These are phyloP conservation scores for Penicillium flavigenum DNA, from an alignment of 495 filamentous ascomycete genomes.

Conservation along the genomic window DNA sequence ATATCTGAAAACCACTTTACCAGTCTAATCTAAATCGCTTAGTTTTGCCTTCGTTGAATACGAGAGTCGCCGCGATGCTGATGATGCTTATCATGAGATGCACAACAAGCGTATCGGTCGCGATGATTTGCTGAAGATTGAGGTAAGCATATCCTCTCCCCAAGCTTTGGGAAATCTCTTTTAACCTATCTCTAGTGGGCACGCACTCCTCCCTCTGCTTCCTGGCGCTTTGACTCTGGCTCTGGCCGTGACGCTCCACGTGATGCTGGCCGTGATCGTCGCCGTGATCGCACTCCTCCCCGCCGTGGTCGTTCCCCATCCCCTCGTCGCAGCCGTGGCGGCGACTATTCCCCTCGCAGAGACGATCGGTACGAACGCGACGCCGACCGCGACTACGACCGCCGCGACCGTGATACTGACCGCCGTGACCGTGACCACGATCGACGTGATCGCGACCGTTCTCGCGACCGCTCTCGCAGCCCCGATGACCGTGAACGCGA, in stretches of 20 bases:
- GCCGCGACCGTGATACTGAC: constrained; percentile 66
- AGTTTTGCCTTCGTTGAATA: constrained; percentile 99
- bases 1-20: constrained; percentile 5
- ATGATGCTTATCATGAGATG: constrained; percentile 99
- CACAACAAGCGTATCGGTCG: constrained; percentile 98
- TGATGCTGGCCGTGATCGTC: constrained; percentile 68
- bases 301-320: constrained; percentile 73
- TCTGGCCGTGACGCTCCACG: constrained; percentile 66
- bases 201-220: constrained; percentile 94
- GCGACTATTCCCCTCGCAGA: constrained; percentile 86
- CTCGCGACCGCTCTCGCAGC: constrained; percentile 61
- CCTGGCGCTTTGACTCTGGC: constrained; percentile 94
- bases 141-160: constrained; percentile 56
- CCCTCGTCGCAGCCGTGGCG: constrained; percentile 70
- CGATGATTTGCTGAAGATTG: constrained; percentile 96
- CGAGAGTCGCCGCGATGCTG: constrained; percentile 96
- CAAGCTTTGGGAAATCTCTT: background rate
- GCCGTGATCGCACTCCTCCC: constrained; percentile 76
- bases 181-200: constrained; percentile 69
- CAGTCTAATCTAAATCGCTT: constrained; percentile 18
- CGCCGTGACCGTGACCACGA: constrained; percentile 63
- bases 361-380: constrained; percentile 84
- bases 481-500: constrained; percentile 67
- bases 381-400: constrained; percentile 70
- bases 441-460: constrained; percentile 58